Conservation (phyloP, 148 eudicot species). For the Polygonum maritimum region DNA sequence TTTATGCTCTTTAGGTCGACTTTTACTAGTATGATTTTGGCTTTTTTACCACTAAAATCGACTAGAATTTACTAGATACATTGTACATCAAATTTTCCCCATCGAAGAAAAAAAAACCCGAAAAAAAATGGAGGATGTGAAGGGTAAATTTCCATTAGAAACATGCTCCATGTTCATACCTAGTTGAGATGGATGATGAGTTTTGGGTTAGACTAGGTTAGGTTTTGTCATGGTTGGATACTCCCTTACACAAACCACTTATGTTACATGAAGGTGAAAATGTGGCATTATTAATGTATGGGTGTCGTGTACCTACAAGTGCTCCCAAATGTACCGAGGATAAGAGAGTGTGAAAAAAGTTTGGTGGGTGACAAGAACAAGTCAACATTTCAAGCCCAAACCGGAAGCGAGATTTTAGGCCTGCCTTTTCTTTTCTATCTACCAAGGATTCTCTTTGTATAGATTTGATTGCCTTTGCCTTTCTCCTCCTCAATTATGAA, state of each 20-base stretch:
- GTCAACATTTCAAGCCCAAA: not conserved
- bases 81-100: too few species aligned
- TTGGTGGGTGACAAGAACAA: not conserved
- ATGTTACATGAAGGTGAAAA: not conserved
- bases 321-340: conserved; percentile 2
- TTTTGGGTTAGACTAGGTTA: not conserved
- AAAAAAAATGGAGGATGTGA: too few species aligned
- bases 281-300: not conserved
- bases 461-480: not conserved
- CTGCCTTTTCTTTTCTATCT: conserved; percentile 5
- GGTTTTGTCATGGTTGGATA: not conserved
- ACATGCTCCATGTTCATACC: too few species aligned
- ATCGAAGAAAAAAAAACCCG: too few species aligned
- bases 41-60: too few species aligned
- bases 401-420: not conserved
- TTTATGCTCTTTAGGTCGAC: too few species aligned
- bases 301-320: not conserved
- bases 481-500: not conserved
- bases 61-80: too few species aligned
- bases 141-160: too few species aligned
- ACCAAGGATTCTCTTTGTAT: not conserved
- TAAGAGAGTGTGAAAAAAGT: not conserved
- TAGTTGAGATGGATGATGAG: too few species aligned
- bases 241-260: not conserved
- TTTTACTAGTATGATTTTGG: too few species aligned